These are phyloP conservation scores for Eutypella sp. DNA, from an alignment of 2,329 filamentous ascomycete genomes.

Conservation along the genomic window DNA sequence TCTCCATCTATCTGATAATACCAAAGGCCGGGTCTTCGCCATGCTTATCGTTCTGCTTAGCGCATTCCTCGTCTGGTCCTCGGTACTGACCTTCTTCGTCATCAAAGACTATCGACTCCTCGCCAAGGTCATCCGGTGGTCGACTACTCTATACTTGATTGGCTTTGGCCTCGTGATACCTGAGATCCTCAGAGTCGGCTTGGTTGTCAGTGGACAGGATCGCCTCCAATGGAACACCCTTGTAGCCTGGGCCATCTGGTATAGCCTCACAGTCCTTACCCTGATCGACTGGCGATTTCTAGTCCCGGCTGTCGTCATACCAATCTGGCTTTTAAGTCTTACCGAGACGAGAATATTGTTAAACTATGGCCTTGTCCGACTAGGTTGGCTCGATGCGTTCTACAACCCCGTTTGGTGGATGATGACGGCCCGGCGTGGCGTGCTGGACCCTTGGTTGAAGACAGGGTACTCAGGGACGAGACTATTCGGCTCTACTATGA, in stretches of 20 bases:
- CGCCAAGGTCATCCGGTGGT: constrained; percentile 17
- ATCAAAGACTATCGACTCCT: constrained; percentile 14
- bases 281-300: constrained; percentile 14
- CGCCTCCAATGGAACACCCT: constrained; percentile 13
- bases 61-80: constrained; percentile 14
- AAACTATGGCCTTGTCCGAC: constrained; percentile 15
- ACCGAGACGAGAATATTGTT: constrained; percentile 11
- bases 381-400: background rate
- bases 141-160: constrained; percentile 15
- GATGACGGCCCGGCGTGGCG: background rate
- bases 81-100: constrained; percentile 17
- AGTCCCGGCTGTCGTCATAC: constrained; percentile 6
- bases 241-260: constrained; percentile 18
- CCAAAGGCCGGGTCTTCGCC: background rate
- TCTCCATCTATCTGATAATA: no score
- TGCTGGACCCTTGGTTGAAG: background rate
- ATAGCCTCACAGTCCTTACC: constrained; percentile 7
- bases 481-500: background rate
- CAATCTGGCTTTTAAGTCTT: constrained; percentile 6
- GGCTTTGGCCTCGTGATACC: constrained; percentile 14
- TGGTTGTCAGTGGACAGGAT: constrained; percentile 10
- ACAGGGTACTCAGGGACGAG: background rate
- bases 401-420: background rate
- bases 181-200: constrained; percentile 16
- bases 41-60: constrained; percentile 16